Percentiles rank a stretch among this genome's conserved stretches.
Evolutionary conservation across 2,329 filamentous ascomycete species (phyloP).

Genomic region (Camillea tinctor): DNA sequence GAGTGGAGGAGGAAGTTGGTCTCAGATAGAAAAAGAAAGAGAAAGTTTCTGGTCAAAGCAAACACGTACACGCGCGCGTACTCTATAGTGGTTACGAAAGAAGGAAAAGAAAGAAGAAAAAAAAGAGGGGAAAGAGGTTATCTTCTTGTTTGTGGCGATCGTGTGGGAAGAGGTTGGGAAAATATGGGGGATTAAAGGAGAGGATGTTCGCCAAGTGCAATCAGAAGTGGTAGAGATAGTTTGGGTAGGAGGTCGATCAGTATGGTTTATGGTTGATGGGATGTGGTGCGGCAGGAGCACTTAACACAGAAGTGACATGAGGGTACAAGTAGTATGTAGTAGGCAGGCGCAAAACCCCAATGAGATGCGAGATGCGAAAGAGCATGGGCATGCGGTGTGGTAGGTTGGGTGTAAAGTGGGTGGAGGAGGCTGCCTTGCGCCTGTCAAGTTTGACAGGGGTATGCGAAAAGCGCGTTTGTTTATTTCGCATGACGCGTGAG

Average conservation of each 20-base stretch:
- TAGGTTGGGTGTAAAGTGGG: conserved; percentile 12
- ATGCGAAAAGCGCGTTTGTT: conserved; percentile 22
- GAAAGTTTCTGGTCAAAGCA: conserved; percentile 1
- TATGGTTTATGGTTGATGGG: background rate
- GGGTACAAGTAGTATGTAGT: no score
- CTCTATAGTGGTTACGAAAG: conserved; percentile 1
- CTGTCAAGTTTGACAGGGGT: conserved; percentile 11
- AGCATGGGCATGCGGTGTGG: background rate
- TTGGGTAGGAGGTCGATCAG: conserved; percentile 20
- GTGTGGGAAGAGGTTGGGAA: background rate
- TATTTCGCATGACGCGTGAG: conserved; percentile 22
- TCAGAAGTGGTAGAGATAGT: conserved; percentile 10
- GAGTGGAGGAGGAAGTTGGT: background rate
- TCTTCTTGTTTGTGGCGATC: conserved; percentile 18
- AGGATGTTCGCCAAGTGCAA: conserved; percentile 5
- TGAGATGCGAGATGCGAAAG: background rate
- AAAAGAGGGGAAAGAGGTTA: conserved; percentile 16
- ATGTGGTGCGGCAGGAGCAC: background rate
- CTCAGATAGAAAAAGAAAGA: background rate
- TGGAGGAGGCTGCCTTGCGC: conserved; percentile 1
- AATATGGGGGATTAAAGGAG: conserved; percentile 13
- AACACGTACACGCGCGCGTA: conserved; percentile 14
- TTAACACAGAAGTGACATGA: background rate
- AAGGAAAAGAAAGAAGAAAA: no score
- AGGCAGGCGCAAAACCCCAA: background rate